These are phyloP conservation scores for Aspergillus hiratsukae DNA, from an alignment of 2,329 filamentous ascomycete species.

Conservation along the genomic window DNA sequence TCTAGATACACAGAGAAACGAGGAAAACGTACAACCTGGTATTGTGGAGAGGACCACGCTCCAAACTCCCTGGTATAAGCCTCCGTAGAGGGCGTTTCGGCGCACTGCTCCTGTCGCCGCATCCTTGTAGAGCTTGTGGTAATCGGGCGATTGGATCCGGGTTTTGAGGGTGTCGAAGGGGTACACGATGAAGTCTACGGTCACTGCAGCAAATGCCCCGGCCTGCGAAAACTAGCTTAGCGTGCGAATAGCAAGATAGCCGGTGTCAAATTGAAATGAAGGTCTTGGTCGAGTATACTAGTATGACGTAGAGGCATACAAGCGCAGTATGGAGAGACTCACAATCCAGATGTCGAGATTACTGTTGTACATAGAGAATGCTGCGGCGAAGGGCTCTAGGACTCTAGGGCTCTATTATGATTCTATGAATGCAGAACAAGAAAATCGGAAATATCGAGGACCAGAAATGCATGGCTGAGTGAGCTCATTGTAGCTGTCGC, in stretches of 20 bases:
- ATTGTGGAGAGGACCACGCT: conserved; percentile 80
- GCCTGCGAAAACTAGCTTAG: conserved; percentile 50
- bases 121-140: conserved; percentile 62
- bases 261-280: neutral
- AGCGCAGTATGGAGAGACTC: conserved; percentile 22
- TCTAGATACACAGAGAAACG: neutral
- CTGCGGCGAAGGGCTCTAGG: neutral
- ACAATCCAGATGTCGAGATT: conserved; percentile 56
- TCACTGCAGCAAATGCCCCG: conserved; percentile 78
- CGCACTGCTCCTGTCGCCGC: conserved; percentile 52
- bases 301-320: neutral
- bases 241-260: neutral
- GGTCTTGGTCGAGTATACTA: neutral
- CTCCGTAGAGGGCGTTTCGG: conserved; percentile 58
- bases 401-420: neutral
- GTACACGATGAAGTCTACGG: conserved; percentile 79
- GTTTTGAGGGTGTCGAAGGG: conserved; percentile 90
- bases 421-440: neutral
- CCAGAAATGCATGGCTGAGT: neutral
- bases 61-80: conserved; percentile 82
- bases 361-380: conserved; percentile 40
- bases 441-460: neutral
- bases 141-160: conserved; percentile 73
- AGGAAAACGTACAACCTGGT: conserved; percentile 61
- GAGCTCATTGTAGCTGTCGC: neutral